These are phyloP conservation scores for Flaveria ramosissima DNA, from an alignment of 129 eudicot genomes.

Conservation along the genomic window DNA sequence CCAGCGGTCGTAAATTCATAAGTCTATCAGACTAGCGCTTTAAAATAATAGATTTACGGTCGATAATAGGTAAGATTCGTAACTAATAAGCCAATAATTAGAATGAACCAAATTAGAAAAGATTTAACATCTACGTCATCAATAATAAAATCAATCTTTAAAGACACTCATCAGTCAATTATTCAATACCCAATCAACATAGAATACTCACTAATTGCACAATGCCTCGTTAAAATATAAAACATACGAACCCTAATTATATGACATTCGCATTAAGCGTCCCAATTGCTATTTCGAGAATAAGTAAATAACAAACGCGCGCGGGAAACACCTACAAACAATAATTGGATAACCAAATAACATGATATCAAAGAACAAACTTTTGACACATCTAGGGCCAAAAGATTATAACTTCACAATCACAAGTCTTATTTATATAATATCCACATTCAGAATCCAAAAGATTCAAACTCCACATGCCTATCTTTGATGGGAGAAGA, in stretches of 20 bases:
- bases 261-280: constrained; percentile 13
- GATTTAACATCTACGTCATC: constrained; percentile 18
- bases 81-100: not conserved
- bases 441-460: not conserved
- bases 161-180: not conserved
- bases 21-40: not conserved
- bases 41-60: not conserved
- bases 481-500: no score
- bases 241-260: constrained; percentile 9
- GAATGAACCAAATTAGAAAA: not conserved
- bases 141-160: not conserved
- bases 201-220: constrained; percentile 13
- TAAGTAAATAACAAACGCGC: not conserved
- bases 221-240: not conserved
- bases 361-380: not conserved
- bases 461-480: constrained; percentile 5
- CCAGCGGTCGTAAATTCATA: not conserved
- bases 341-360: not conserved
- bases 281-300: constrained; percentile 26
- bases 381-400: not conserved
- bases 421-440: not conserved
- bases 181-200: constrained; percentile 2
- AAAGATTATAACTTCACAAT: not conserved
- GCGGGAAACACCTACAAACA: not conserved
- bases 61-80: not conserved